Evolutionary conservation across 2,329 filamentous ascomycete species (phyloP).

Genomic region (Raffaelea ambrosiae): DNA sequence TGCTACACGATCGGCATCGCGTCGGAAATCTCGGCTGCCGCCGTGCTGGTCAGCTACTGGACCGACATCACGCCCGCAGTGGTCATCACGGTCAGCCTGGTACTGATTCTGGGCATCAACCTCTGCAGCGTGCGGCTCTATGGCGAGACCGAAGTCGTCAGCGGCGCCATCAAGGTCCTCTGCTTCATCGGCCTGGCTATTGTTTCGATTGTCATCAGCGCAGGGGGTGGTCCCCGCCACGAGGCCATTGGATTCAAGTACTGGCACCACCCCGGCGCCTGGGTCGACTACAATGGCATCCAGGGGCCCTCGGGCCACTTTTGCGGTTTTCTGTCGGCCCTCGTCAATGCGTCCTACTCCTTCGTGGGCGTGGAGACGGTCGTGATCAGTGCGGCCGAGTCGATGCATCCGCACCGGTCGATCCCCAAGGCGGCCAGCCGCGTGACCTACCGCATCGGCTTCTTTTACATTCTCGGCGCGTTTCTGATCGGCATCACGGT

Average conservation of each 20-base stretch:
- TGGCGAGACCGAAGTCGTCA: slow-evolving; percentile 1
- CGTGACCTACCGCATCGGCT: slow-evolving; percentile 12
- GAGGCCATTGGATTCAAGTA: slow-evolving; percentile 13
- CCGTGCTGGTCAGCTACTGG: not conserved
- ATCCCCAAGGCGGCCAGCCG: slow-evolving; percentile 13
- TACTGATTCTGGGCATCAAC: not conserved
- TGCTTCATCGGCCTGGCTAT: slow-evolving; percentile 12
- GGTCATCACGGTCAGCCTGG: not conserved
- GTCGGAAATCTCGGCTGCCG: not conserved
- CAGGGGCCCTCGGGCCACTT: slow-evolving; percentile 11
- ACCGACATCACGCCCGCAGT: not conserved
- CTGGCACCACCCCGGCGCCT: slow-evolving; percentile 13
- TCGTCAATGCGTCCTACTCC: slow-evolving; percentile 9
- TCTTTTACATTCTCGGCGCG: slow-evolving; percentile 14
- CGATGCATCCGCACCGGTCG: slow-evolving; percentile 11
- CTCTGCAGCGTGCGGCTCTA: not conserved
- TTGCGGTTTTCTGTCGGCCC: slow-evolving; percentile 11
- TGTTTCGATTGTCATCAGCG: slow-evolving; percentile 13
- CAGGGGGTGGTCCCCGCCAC: slow-evolving; percentile 11
- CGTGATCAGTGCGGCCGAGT: slow-evolving; percentile 13
- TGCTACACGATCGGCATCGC: slow-evolving; percentile 1
- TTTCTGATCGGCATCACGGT: slow-evolving; percentile 13
- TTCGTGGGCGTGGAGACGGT: not conserved
- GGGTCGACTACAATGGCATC: slow-evolving; percentile 13
- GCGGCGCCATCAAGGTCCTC: slow-evolving; percentile 5